Evolutionary conservation across 2,329 filamentous ascomycete genomes (phyloP), one percentile per base, ranked within the genome.

Genomic region (Lachnellula hyalina): DNA sequence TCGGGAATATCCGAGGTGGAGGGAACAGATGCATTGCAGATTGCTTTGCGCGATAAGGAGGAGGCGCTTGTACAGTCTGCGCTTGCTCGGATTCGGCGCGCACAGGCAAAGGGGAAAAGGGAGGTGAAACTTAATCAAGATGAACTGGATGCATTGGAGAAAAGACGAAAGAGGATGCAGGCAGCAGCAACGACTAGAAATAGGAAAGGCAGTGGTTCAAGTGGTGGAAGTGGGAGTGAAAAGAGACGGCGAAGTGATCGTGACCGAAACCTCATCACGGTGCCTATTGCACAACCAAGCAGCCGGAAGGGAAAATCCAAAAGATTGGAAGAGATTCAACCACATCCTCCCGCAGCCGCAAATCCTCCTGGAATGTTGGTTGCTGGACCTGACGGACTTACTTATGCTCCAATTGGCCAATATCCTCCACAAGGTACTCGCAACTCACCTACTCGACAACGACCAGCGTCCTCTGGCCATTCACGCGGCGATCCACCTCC

Each of bases 41-140:
- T 83, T 59, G 77, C 80, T 55, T 76, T 81, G 61, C 75, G 76
- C 64, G 84, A 89, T 55, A 81, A 81, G 63, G 90, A 96, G 68
- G 87, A 93, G 63, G 79, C 81, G 60, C 72, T 96, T 63, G 83
- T 94, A 60, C 86, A 91, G 61, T 83, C 83, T 61, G 92, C 92
- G 41, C 74, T 95, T 71, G 84, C 85, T 64, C 86, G 90, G 62
- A 95, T 96, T 67, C 83, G 85, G 61, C 82, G 84, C 61, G 90
- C 92, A 15, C 85, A 89, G 68, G 82, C 83, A 59, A 84, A 84
- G 66, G 91, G 91, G 60, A 87, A 86, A 70, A 77, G 80, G 45
- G 89, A 95, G 54, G 89, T 96, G 53, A 87, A 86, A 68, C 79
- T 97, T 60, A 90, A 81, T 63, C 82, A 85, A 65, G 84, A 87